Conservation (phyloP, 1,284 basidiomycete species). For the Coniferiporia weirii region DNA sequence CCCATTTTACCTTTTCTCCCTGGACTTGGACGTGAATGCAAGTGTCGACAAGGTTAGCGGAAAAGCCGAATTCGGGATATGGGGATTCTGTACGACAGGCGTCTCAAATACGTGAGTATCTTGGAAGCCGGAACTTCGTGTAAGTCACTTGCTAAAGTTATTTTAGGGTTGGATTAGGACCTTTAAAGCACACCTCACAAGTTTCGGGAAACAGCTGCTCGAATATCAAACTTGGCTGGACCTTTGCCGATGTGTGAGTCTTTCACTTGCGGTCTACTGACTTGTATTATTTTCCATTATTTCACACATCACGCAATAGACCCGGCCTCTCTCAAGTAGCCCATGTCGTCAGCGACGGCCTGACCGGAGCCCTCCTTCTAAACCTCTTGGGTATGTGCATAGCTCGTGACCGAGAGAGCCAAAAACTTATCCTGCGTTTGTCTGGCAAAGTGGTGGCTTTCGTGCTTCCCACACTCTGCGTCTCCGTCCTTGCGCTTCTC, state of each 20-base stretch:
- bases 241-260: constrained; percentile 10
- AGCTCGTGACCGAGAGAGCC: not conserved
- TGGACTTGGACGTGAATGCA: not conserved
- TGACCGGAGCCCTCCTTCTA: constrained; percentile 1
- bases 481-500: not conserved
- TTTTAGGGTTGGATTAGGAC: constrained; percentile 1
- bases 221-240: constrained; percentile 6
- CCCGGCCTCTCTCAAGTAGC: not conserved
- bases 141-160: not conserved
- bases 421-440: not conserved
- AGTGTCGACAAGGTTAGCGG: constrained; percentile 2
- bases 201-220: constrained; percentile 2
- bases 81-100: constrained; percentile 2
- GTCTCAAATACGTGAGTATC: constrained; percentile 1
- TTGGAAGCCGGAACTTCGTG: not conserved
- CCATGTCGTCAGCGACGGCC: not conserved
- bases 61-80: not conserved
- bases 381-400: constrained; percentile 2
- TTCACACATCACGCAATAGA: not conserved
- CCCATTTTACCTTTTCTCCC: not conserved
- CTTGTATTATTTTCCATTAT: not conserved
- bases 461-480: not conserved
- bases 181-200: not conserved
- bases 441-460: not conserved
- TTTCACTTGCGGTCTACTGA: not conserved